Percentiles rank a stretch among this genome's conserved stretches.
Conservation (phyloP, 352 stramenopile genomes). For the Phytopythium chamaehyphon region DNA sequence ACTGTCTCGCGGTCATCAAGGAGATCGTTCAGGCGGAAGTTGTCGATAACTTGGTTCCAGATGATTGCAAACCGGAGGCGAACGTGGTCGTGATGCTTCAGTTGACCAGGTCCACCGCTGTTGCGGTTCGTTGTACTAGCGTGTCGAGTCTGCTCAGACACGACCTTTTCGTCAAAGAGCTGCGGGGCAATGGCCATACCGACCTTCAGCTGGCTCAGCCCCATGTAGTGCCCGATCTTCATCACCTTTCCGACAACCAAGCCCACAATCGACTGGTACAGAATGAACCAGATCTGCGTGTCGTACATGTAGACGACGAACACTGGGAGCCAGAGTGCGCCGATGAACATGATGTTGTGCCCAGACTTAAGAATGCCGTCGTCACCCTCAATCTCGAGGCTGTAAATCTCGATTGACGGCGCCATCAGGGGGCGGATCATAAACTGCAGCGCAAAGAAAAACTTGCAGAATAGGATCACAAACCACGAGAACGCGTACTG, state of each 20-base stretch:
- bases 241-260: conserved; percentile 69
- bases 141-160: conserved; percentile 29
- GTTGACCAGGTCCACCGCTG: conserved; percentile 8
- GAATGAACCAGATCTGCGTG: conserved; percentile 83
- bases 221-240: conserved; percentile 74
- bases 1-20: conserved; percentile 81
- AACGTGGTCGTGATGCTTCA: conserved; percentile 45
- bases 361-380: conserved; percentile 57
- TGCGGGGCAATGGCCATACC: conserved; percentile 56
- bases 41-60: conserved; percentile 86
- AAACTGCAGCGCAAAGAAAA: conserved; percentile 73
- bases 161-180: conserved; percentile 68
- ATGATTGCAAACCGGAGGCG: conserved; percentile 80
- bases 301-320: conserved; percentile 88
- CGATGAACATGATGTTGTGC: conserved; percentile 81
- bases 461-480: conserved; percentile 73
- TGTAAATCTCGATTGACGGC: conserved; percentile 72
- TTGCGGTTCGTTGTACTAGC: conserved; percentile 29
- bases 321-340: conserved; percentile 68
- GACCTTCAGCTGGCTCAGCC: conserved; percentile 57
- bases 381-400: conserved; percentile 40
- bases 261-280: conserved; percentile 76
- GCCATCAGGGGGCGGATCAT: conserved; percentile 83
- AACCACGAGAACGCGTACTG: conserved; percentile 69
- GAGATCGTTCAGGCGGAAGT: conserved; percentile 80